Evolutionary conservation across 768 basidiomycete species (phyloP).

Genomic region (Boletus coccyginus): DNA sequence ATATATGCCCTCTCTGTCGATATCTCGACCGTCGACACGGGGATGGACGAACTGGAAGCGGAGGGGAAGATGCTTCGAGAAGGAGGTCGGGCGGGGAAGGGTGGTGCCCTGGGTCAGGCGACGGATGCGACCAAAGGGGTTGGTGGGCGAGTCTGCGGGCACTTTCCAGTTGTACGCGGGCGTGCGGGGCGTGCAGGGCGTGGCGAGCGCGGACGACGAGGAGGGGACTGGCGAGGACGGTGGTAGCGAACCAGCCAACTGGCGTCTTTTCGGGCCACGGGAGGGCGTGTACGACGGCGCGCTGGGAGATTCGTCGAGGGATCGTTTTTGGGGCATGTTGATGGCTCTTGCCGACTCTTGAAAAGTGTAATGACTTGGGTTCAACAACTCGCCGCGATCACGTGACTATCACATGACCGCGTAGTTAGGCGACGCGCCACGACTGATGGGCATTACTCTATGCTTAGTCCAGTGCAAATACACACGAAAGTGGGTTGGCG

Average conservation of each 20-base stretch:
- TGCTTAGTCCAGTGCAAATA: no score
- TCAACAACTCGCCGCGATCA: conserved; percentile 9
- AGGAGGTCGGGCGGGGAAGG: conserved; percentile 44
- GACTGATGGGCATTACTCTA: no score
- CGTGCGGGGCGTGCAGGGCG: conserved; percentile 40
- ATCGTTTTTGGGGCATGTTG: conserved; percentile 29
- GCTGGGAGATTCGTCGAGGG: conserved; percentile 25
- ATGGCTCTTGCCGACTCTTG: neutral
- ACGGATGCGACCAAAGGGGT: conserved; percentile 63
- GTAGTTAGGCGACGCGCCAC: neutral
- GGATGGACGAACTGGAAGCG: conserved; percentile 57
- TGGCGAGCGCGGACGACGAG: conserved; percentile 24
- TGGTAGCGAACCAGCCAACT: conserved; percentile 19
- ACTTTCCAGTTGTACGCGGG: conserved; percentile 40
- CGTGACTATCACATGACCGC: conserved; percentile 20
- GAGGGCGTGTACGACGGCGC: conserved; percentile 30
- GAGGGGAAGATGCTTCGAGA: conserved; percentile 59
- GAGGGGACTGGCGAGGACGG: conserved; percentile 27
- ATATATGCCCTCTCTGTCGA: conserved; percentile 49
- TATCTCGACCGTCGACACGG: conserved; percentile 21
- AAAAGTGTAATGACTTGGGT: conserved; percentile 2
- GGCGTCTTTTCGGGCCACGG: conserved; percentile 29
- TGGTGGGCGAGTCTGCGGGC: conserved; percentile 67
- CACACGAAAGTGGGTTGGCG: no score
- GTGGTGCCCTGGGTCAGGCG: conserved; percentile 37